Evolutionary conservation across 2,329 filamentous ascomycete genomes (phyloP), one percentile per base, ranked within the genome.

Genomic region (Geosmithia putterillii): DNA sequence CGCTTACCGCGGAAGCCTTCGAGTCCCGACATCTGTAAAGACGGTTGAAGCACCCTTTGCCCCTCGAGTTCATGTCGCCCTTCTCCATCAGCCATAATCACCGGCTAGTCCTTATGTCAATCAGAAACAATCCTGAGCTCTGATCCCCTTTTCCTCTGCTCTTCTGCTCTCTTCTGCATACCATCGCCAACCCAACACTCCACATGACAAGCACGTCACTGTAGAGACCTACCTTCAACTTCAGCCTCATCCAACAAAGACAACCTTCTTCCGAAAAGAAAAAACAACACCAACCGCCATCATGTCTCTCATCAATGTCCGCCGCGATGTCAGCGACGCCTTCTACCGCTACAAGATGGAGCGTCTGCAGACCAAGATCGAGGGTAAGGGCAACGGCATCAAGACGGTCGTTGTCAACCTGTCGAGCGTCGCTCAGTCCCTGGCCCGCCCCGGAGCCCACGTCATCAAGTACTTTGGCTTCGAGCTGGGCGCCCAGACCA

Each of bases 301-400:
- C 69, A 96, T 96, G 92, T 83, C 86, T 77, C 89, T 86, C 72
- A 76, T 98, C 79, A 98, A 98, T 71, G 89, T 96, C 70, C 89
- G 89, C 69, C 87, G 86, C 69, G 90, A 96, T 84, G 83, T 95
- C 73, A 83, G 83, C 74, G 92, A 98, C 72, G 84, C 84, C 70
- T 98, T 95, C 81, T 98, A 98, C 74, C 92, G 92, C 67, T 98
- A 98, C 82, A 98, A 98, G 81, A 98, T 98, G 92, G 92, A 96
- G 73, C 83, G 81, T 57, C 74, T 98, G 63, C 87, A 94, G 75
- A 95, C 92, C 66, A 98, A 98, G 77, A 94, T 98, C 57, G 92
- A 98, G 72, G 92, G 92, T 70, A 98, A 98, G 71, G 92, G 92
- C 54, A 98, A 98, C 72, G 92, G 92, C 62, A 98, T 98, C 80